Conservation (phyloP, 1,139 yeast genomes). For the Diutina mesorugosa region DNA sequence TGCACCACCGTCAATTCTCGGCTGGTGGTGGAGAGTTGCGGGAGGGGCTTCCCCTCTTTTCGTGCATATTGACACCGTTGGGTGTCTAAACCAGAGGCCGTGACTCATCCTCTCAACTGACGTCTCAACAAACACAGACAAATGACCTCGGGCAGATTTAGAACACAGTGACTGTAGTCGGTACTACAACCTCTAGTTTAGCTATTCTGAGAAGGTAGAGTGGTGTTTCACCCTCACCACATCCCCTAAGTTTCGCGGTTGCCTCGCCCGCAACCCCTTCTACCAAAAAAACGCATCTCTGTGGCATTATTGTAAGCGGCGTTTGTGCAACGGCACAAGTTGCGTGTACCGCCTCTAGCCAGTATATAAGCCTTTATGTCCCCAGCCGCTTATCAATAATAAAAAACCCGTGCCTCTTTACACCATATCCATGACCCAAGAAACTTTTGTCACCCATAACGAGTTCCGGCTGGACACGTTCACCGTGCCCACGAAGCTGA, state of each 20-base stretch:
- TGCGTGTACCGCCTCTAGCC: neutral
- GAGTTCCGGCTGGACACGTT: constrained; percentile 83
- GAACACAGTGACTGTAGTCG: too few species aligned
- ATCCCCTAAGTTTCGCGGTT: neutral
- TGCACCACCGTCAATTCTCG: neutral
- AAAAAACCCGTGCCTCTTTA: neutral
- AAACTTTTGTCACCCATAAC: constrained; percentile 25
- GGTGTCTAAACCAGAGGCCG: neutral
- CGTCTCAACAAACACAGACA: too few species aligned
- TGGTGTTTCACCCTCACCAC: neutral
- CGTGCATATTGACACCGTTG: neutral
- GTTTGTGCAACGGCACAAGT: neutral
- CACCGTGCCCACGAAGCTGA: constrained; percentile 75
- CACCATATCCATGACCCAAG: constrained; percentile 8
- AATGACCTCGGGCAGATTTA: neutral
- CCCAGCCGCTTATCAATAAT: neutral
- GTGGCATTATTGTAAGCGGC: neutral
- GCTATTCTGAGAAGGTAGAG: too few species aligned
- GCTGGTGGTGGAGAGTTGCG: neutral
- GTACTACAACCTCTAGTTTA: neutral
- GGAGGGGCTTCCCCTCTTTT: neutral
- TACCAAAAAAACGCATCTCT: neutral
- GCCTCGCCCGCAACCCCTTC: neutral
- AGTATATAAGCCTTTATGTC: neutral
- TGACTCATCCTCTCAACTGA: neutral